Conservation (phyloP, 176 grass and related monocot genomes). For the Phragmites australis region DNA sequence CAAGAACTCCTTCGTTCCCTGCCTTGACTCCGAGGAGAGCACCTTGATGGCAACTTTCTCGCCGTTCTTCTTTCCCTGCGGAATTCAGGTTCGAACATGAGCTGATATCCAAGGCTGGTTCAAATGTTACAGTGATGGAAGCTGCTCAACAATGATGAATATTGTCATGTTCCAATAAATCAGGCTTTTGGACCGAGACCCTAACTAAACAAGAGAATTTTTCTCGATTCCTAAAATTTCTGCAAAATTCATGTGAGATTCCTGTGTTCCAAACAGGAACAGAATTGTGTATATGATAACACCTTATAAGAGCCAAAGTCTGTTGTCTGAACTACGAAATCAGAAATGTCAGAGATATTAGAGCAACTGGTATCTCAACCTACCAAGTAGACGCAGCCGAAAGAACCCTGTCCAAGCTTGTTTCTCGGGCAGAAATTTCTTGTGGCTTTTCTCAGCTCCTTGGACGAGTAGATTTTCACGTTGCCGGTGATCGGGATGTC, state of each 20-base stretch:
- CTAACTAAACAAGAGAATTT: not conserved
- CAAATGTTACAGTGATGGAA: not conserved
- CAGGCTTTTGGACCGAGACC: not conserved
- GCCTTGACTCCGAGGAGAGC: conserved; percentile 73
- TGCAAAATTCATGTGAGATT: too few species aligned
- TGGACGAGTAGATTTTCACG: conserved; percentile 75
- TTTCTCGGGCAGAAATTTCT: conserved; percentile 57
- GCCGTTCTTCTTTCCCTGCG: conserved; percentile 72
- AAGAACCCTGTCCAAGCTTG: conserved; percentile 88
- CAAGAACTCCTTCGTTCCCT: conserved; percentile 73
- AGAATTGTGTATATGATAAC: not conserved
- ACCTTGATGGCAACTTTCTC: conserved; percentile 86
- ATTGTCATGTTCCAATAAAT: not conserved
- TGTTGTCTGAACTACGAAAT: not conserved
- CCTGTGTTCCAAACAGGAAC: not conserved
- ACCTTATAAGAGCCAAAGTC: not conserved
- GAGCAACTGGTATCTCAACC: conserved; percentile 23
- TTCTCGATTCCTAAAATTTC: not conserved
- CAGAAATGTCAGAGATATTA: not conserved
- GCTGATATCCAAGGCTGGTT: not conserved
- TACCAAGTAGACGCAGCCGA: conserved; percentile 80
- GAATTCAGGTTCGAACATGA: conserved; percentile 23
- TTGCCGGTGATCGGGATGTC: conserved; percentile 42
- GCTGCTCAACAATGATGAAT: not conserved
- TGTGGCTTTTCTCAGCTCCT: conserved; percentile 71